Evolutionary conservation across 306 rosid species (phyloP).

Genomic region (Pachyrhizus erosus): DNA sequence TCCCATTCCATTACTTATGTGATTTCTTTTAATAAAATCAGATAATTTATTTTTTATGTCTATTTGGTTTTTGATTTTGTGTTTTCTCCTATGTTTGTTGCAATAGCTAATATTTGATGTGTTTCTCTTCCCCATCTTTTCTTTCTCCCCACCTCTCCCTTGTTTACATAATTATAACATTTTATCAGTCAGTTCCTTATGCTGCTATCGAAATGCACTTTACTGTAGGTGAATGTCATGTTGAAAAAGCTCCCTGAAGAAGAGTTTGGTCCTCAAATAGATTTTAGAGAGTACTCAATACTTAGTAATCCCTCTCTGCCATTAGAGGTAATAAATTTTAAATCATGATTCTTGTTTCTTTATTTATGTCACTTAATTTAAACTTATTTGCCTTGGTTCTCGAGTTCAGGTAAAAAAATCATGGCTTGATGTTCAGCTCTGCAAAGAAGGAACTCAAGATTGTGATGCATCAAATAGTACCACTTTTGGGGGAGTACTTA

Average conservation of each 20-base stretch:
- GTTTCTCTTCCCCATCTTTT: constrained; percentile 10
- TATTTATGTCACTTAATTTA: not conserved
- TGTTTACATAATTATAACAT: constrained; percentile 9
- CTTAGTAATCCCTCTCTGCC: constrained; percentile 83
- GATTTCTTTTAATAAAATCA: constrained; percentile 4
- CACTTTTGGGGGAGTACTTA: constrained; percentile 58
- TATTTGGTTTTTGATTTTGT: not conserved
- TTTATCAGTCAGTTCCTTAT: constrained; percentile 31
- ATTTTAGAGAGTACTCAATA: constrained; percentile 84
- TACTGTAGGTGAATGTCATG: constrained; percentile 79
- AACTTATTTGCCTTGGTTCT: constrained; percentile 36
- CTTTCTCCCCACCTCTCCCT: not conserved
- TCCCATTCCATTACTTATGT: not conserved
- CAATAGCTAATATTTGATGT: constrained; percentile 3
- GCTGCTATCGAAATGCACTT: constrained; percentile 39
- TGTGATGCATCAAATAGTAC: constrained; percentile 68
- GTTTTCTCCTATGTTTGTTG: not conserved
- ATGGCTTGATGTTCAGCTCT: constrained; percentile 89
- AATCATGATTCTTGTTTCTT: not conserved
- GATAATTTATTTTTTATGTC: not conserved
- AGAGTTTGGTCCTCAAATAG: constrained; percentile 81
- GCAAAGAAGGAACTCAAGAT: constrained; percentile 68
- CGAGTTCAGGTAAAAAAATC: constrained; percentile 76
- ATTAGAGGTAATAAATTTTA: constrained; percentile 55
- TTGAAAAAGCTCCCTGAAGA: constrained; percentile 76